These are phyloP conservation scores for Brassica juncea DNA, from an alignment of 345 rosid species.

Conservation along the genomic window DNA sequence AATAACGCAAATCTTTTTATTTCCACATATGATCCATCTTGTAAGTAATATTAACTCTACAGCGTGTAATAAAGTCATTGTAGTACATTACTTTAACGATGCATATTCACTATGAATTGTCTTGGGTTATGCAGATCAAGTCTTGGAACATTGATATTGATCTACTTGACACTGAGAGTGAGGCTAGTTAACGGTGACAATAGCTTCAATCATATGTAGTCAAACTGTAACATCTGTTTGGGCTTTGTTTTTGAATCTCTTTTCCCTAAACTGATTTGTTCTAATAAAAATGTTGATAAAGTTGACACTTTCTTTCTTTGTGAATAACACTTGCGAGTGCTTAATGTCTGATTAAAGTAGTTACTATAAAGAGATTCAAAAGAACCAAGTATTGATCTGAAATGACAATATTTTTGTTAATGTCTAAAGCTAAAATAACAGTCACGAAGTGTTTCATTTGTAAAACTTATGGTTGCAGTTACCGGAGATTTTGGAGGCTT, in stretches of 20 bases:
- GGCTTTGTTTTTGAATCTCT: constrained; percentile 4
- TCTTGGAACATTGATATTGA: constrained; percentile 79
- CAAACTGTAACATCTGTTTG: constrained; percentile 15
- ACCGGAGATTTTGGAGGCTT: too few species aligned
- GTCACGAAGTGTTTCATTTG: too few species aligned
- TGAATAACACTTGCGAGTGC: constrained; percentile 16
- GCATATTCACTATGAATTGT: background rate
- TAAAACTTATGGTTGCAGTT: too few species aligned
- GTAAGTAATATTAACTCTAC: constrained; percentile 45
- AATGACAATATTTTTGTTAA: too few species aligned
- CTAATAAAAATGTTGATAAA: constrained; percentile 28
- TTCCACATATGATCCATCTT: constrained; percentile 47
- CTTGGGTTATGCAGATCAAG: constrained; percentile 66
- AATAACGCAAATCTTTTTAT: too few species aligned
- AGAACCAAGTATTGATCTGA: too few species aligned
- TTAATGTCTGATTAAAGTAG: too few species aligned
- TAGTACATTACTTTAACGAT: too few species aligned
- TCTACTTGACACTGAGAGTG: constrained; percentile 80
- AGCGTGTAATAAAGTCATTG: background rate
- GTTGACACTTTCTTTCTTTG: constrained; percentile 4
- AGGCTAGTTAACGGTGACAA: constrained; percentile 53
- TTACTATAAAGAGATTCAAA: too few species aligned
- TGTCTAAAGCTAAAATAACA: too few species aligned
- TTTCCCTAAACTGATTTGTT: constrained; percentile 20
- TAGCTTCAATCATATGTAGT: constrained; percentile 48